A percentile compares a stretch with the other conserved stretches of the same genome.
These are phyloP conservation scores for Claviceps capensis DNA, from an alignment of 2,329 filamentous ascomycete genomes.

Conservation along the genomic window DNA sequence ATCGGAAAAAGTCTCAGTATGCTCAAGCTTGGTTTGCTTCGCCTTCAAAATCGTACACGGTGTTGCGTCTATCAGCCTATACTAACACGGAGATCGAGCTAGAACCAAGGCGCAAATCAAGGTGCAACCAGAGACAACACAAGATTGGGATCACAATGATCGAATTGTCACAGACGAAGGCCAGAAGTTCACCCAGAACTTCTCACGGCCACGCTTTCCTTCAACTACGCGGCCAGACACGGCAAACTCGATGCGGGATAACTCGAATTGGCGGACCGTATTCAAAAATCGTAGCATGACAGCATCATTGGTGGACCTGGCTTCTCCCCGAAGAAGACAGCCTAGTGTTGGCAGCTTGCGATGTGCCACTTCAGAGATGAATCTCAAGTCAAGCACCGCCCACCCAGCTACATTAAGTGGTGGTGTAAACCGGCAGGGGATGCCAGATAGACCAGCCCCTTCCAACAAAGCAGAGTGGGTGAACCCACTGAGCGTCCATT, in stretches of 20 bases:
- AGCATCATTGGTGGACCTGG: constrained; percentile 32
- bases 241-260: constrained; percentile 20
- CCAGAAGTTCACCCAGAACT: constrained; percentile 23
- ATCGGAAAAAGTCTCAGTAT: constrained; percentile 42
- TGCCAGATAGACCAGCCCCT: constrained; percentile 10
- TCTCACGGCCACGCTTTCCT: constrained; percentile 20
- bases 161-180: constrained; percentile 20
- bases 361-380: constrained; percentile 25
- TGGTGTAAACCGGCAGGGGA: constrained; percentile 16
- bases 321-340: constrained; percentile 15
- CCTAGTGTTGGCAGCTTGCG: constrained; percentile 16
- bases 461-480: constrained; percentile 26
- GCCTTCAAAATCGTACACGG: neutral
- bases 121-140: constrained; percentile 9
- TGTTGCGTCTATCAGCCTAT: neutral
- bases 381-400: constrained; percentile 17
- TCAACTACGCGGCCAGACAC: constrained; percentile 25
- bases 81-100: neutral
- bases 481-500: constrained; percentile 35
- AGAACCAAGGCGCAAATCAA: constrained; percentile 6
- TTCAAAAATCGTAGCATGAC: constrained; percentile 24
- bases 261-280: constrained; percentile 19
- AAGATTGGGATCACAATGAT: constrained; percentile 19
- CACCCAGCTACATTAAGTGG: constrained; percentile 20
- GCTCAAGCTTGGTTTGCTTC: constrained; percentile 6